Evolutionary conservation across 371 early-diverging fungal species (phyloP).

Genomic region (Mucor sp.): DNA sequence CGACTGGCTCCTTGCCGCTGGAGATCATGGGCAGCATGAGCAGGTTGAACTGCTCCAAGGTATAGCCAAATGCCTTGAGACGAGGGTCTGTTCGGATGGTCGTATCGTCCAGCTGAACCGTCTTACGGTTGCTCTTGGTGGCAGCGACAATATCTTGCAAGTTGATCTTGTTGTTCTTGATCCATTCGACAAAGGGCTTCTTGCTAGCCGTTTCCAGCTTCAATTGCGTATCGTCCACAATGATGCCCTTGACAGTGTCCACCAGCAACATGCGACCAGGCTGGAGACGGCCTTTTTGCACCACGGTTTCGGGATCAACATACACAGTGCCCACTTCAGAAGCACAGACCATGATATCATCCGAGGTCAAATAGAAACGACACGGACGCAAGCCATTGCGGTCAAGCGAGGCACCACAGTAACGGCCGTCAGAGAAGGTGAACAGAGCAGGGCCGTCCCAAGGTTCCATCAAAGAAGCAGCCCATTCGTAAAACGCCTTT

Average conservation of each 20-base stretch:
- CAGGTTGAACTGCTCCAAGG: slow-evolving; percentile 90
- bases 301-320: slow-evolving; percentile 77
- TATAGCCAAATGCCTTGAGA: slow-evolving; percentile 87
- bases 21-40: slow-evolving; percentile 85
- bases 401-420: slow-evolving; percentile 93
- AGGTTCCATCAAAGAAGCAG: slow-evolving; percentile 95
- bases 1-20: slow-evolving; percentile 93
- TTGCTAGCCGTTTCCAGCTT: slow-evolving; percentile 74
- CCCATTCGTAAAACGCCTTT: slow-evolving; percentile 95
- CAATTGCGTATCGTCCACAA: slow-evolving; percentile 91
- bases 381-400: slow-evolving; percentile 97
- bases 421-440: slow-evolving; percentile 95
- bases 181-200: slow-evolving; percentile 83
- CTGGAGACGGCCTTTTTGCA: slow-evolving; percentile 90
- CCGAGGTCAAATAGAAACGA: slow-evolving; percentile 89
- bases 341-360: slow-evolving; percentile 95
- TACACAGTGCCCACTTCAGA: slow-evolving; percentile 94
- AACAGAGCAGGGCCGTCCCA: slow-evolving; percentile 98
- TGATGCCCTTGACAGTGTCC: slow-evolving; percentile 86
- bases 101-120: slow-evolving; percentile 40
- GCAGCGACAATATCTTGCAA: slow-evolving; percentile 60
- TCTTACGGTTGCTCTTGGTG: neutral
- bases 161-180: slow-evolving; percentile 73
- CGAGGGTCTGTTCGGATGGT: slow-evolving; percentile 75
- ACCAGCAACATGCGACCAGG: slow-evolving; percentile 97